A percentile compares a stretch with the other conserved stretches of the same genome.
phyloP scores from a whole-genome alignment of 768 basidiomycete genomes.

The Boletus rubroflammeus region DNA sequence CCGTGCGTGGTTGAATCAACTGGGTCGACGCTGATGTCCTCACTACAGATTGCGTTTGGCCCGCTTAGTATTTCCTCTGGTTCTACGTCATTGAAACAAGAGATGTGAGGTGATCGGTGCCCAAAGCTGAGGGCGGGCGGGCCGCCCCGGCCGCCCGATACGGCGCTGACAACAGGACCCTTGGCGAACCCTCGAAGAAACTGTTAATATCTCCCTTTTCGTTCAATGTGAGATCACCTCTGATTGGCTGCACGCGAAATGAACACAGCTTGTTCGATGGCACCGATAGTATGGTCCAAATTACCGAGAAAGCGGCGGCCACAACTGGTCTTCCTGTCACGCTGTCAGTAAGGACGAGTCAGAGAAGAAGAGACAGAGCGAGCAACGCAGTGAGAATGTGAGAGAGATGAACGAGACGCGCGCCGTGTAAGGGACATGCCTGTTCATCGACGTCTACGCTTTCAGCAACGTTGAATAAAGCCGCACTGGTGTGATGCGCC shows the following conservation, averaged over 20 bases:
- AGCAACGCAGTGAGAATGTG: background rate
- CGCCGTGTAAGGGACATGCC: background rate
- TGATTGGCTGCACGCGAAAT: background rate
- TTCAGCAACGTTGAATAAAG: background rate
- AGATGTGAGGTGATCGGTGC: conserved; percentile 17
- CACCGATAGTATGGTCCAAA: background rate
- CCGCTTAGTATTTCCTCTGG: too few species aligned
- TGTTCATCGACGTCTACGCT: background rate
- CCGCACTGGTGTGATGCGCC: background rate
- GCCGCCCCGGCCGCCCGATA: too few species aligned
- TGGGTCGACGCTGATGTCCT: too few species aligned
- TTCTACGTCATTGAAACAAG: conserved; percentile 36
- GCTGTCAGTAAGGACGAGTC: background rate
- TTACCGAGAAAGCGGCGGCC: background rate
- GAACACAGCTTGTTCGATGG: conserved; percentile 6
- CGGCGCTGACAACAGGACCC: background rate
- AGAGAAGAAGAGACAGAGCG: conserved; percentile 1
- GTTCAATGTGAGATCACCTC: background rate
- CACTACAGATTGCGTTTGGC: too few species aligned
- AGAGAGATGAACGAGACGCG: background rate
- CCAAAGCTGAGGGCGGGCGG: too few species aligned
- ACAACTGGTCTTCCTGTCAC: background rate
- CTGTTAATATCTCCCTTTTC: background rate
- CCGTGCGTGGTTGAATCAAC: too few species aligned
- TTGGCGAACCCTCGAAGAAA: conserved; percentile 2